These are phyloP conservation scores for Aspergillus saccharolyticus DNA, from an alignment of 495 filamentous ascomycete species.

Conservation along the genomic window DNA sequence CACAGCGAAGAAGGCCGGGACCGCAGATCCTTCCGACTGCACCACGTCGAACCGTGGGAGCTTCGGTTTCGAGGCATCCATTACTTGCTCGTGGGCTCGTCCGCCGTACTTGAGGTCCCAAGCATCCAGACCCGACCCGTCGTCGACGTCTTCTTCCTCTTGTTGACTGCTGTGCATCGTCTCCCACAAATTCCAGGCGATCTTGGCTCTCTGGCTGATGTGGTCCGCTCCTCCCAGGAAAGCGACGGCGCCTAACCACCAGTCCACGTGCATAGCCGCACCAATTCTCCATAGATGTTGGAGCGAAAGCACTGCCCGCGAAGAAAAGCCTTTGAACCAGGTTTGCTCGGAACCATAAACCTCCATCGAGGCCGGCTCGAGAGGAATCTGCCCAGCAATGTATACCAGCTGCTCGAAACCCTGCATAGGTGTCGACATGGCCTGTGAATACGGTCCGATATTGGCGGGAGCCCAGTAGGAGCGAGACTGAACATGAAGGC, in stretches of 20 bases:
- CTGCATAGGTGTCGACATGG: constrained; percentile 55
- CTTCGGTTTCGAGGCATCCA: constrained; percentile 10
- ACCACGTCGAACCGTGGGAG: constrained; percentile 32
- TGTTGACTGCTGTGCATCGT: constrained; percentile 38
- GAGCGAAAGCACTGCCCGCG: constrained; percentile 60
- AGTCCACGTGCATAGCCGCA: constrained; percentile 60
- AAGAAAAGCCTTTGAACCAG: constrained; percentile 31
- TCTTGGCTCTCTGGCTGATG: constrained; percentile 30
- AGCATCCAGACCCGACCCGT: constrained; percentile 55
- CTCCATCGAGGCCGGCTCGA: constrained; percentile 79
- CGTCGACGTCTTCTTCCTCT: constrained; percentile 27
- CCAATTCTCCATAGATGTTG: constrained; percentile 92
- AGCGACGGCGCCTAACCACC: constrained; percentile 68
- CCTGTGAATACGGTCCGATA: constrained; percentile 96
- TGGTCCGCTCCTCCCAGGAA: constrained; percentile 49
- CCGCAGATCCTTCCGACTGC: constrained; percentile 10
- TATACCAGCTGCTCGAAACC: constrained; percentile 40
- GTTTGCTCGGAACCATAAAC: constrained; percentile 20
- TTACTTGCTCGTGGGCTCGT: constrained; percentile 20
- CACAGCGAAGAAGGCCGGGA: constrained; percentile 65
- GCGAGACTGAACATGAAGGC: constrained; percentile 85
- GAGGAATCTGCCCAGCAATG: constrained; percentile 87
- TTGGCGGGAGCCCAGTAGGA: constrained; percentile 98
- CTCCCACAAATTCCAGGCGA: constrained; percentile 50
- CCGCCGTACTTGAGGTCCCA: constrained; percentile 66